Conservation (phyloP, 768 basidiomycete species). For the Xerocomus brunneocitrinus region DNA sequence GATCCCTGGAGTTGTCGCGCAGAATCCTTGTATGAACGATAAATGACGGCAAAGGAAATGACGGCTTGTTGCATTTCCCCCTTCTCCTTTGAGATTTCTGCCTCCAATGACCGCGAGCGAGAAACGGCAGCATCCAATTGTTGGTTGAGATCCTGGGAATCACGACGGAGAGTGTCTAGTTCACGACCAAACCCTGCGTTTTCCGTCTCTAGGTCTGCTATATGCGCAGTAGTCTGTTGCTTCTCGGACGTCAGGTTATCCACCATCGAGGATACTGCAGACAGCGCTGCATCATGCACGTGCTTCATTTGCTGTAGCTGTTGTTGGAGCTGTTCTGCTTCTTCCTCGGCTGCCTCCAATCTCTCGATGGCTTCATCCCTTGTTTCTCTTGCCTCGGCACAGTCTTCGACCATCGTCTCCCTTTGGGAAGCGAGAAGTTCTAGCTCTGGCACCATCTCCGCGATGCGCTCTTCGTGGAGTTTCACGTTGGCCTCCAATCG, state of each 20-base stretch:
- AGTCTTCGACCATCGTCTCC: constrained; percentile 81
- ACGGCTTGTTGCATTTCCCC: constrained; percentile 15
- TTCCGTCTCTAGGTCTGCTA: constrained; percentile 13
- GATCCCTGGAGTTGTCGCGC: constrained; percentile 10
- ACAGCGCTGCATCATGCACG: constrained; percentile 34
- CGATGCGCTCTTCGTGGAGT: constrained; percentile 69
- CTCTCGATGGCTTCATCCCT: constrained; percentile 57
- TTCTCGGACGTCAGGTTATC: constrained; percentile 33
- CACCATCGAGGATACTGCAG: constrained; percentile 37
- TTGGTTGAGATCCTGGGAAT: constrained; percentile 9
- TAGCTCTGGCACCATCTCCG: constrained; percentile 65
- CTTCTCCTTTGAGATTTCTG: constrained; percentile 4
- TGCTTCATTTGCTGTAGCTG: constrained; percentile 15
- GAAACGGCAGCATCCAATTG: constrained; percentile 5
- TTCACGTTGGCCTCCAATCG: constrained; percentile 70
- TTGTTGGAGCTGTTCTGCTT: constrained; percentile 44
- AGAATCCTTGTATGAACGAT: constrained; percentile 14
- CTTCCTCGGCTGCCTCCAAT: constrained; percentile 60
- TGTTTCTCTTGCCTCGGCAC: constrained; percentile 69
- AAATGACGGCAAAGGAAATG: constrained; percentile 23
- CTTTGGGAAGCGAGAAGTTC: constrained; percentile 64
- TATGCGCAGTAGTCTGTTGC: constrained; percentile 19
- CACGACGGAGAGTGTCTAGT: constrained; percentile 10
- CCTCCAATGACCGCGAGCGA: constrained; percentile 10
- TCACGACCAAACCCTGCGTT: constrained; percentile 15